These are phyloP conservation scores for Quercus suber DNA, from an alignment of 306 rosid species.

Conservation along the genomic window DNA sequence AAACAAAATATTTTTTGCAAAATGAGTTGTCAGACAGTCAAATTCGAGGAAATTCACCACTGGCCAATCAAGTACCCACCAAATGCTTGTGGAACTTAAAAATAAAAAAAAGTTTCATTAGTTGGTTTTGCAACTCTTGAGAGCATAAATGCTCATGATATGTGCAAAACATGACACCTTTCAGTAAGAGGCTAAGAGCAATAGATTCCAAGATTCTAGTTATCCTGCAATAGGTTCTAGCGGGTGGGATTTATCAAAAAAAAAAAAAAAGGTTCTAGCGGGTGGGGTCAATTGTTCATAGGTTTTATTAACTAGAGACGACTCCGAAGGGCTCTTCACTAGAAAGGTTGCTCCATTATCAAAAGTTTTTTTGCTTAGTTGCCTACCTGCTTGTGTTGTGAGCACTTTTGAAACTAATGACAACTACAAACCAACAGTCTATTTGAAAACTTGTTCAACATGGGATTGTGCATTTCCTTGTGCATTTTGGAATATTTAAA, in stretches of 20 bases:
- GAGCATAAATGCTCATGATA: background rate
- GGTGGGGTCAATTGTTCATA: no score
- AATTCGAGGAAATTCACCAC: background rate
- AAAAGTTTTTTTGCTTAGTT: background rate
- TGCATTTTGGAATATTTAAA: background rate
- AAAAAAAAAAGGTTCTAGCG: no score
- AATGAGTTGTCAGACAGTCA: background rate
- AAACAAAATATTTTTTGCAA: background rate
- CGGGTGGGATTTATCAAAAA: no score
- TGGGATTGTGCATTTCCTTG: background rate
- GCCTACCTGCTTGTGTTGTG: background rate
- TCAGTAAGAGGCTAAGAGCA: background rate
- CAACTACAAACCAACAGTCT: no score
- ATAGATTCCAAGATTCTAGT: background rate
- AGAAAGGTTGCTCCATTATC: no score
- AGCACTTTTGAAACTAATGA: no score
- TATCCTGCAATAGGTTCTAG: no score
- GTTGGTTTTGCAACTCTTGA: background rate
- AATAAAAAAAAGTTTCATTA: no score
- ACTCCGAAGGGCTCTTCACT: no score
- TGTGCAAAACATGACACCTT: background rate
- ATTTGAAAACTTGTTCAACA: no score
- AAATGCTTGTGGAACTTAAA: no score
- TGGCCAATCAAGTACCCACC: background rate
- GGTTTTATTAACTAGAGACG: no score